Conservation (phyloP, 1,284 basidiomycete genomes). For the Malassezia arunalokei region DNA sequence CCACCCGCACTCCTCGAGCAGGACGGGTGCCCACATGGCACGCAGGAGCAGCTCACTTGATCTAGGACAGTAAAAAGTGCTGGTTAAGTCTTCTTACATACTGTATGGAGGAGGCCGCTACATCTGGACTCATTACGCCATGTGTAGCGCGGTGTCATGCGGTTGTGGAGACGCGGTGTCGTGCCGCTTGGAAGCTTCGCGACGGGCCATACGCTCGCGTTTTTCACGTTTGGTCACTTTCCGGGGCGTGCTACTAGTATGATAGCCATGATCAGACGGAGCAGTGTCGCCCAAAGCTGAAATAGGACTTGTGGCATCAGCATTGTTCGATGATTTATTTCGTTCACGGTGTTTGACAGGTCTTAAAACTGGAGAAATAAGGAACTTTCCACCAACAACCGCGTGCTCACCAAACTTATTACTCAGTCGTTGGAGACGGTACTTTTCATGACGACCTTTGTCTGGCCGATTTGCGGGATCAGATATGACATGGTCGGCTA, state of each 20-base stretch:
- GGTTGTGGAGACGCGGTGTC: no score
- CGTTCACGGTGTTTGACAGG: constrained; percentile 10
- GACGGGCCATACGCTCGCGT: constrained; percentile 5
- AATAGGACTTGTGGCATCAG: background rate
- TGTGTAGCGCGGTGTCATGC: no score
- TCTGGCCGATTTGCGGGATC: background rate
- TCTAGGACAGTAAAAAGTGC: no score
- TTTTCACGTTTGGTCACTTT: constrained; percentile 16
- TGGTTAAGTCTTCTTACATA: no score
- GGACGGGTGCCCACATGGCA: no score
- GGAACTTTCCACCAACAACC: constrained; percentile 10
- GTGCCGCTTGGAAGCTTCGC: constrained; percentile 9
- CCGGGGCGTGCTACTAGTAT: background rate
- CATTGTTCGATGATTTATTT: background rate
- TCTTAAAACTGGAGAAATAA: constrained; percentile 8
- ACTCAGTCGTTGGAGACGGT: background rate
- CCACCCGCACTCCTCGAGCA: no score
- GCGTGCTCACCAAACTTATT: constrained; percentile 8
- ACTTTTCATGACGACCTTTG: background rate
- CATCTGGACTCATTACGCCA: no score
- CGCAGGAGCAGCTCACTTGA: no score
- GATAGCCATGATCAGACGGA: background rate
- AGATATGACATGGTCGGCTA: constrained; percentile 5
- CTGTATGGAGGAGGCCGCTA: no score
- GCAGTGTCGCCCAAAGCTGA: background rate